Percentiles rank a stretch among this genome's conserved stretches.
Evolutionary conservation across 305 asterid species (phyloP).

Genomic region (Solanum hybrid): DNA sequence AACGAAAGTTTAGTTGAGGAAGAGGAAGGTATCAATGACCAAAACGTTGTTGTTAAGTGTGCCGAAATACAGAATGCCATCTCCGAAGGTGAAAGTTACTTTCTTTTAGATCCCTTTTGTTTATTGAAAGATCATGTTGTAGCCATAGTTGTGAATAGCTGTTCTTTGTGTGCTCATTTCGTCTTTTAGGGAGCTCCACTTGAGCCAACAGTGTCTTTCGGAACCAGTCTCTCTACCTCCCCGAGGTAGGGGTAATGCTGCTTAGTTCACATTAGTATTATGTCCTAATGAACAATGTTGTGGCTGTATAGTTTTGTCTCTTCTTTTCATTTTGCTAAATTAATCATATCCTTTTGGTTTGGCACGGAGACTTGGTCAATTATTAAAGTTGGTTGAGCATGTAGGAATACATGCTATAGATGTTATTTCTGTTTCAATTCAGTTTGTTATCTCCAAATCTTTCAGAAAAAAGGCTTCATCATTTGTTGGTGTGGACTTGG

Average conservation of each 20-base stretch:
- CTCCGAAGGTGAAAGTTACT: slow-evolving; percentile 1
- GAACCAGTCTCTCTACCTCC: neutral
- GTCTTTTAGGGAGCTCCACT: neutral
- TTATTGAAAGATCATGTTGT: neutral
- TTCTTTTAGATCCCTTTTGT: neutral
- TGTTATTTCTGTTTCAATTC: neutral
- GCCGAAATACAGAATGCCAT: slow-evolving; percentile 11
- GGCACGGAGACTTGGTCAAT: neutral
- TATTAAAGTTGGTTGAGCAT: neutral
- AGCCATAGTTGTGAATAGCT: neutral
- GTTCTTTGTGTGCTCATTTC: neutral
- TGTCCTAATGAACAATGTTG: neutral
- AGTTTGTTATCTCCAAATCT: neutral
- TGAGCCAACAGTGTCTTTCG: neutral
- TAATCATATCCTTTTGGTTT: neutral
- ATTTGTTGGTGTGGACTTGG: neutral
- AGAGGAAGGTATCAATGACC: slow-evolving; percentile 7
- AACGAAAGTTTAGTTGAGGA: slow-evolving; percentile 6
- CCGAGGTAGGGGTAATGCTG: neutral
- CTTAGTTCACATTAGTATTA: neutral
- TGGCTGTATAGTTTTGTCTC: neutral
- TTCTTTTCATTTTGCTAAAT: neutral
- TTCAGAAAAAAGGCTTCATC: neutral
- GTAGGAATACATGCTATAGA: neutral
- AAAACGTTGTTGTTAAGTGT: slow-evolving; percentile 1